Percentiles rank a stretch among this genome's conserved stretches.
Conservation (phyloP, 2,329 filamentous ascomycete species). For the Aplosporella prunicola region DNA sequence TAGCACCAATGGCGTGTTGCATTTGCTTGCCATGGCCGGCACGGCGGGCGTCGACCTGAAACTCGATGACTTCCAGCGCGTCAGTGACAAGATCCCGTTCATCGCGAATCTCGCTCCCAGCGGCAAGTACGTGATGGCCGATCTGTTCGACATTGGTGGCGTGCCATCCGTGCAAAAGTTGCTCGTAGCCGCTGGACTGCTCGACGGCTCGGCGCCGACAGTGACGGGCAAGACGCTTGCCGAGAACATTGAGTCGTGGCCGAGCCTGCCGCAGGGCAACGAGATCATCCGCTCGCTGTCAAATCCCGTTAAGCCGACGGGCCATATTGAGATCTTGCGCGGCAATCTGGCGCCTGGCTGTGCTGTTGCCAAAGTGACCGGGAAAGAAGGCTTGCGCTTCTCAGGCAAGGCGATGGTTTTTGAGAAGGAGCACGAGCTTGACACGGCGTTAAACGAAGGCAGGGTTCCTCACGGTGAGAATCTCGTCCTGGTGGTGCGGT, state of each 20-base stretch:
- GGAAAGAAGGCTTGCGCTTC: conserved; percentile 82
- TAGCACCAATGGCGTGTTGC: conserved; percentile 79
- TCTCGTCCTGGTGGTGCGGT: conserved; percentile 80
- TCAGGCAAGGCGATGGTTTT: conserved; percentile 74
- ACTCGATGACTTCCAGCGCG: conserved; percentile 72
- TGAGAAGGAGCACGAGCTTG: conserved; percentile 72
- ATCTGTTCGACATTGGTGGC: conserved; percentile 77
- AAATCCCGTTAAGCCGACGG: conserved; percentile 77
- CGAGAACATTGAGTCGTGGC: conserved; percentile 70
- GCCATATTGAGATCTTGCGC: conserved; percentile 78
- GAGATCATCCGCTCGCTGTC: conserved; percentile 70
- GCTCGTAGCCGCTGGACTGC: conserved; percentile 62
- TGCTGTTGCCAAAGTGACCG: conserved; percentile 91
- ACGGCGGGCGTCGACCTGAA: conserved; percentile 69
- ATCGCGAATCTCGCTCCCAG: conserved; percentile 77
- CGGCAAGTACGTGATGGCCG: conserved; percentile 79
- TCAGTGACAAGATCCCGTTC: conserved; percentile 74
- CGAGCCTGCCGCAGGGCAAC: conserved; percentile 68
- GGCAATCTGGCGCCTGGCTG: conserved; percentile 85
- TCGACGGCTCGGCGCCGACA: conserved; percentile 70
- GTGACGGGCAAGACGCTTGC: conserved; percentile 77
- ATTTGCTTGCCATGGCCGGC: conserved; percentile 84
- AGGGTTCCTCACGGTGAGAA: conserved; percentile 67
- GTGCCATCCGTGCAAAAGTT: conserved; percentile 80
- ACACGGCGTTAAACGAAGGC: conserved; percentile 62